Evolutionary conservation across 768 basidiomycete species (phyloP).

Genomic region (Hericium rajendrae): DNA sequence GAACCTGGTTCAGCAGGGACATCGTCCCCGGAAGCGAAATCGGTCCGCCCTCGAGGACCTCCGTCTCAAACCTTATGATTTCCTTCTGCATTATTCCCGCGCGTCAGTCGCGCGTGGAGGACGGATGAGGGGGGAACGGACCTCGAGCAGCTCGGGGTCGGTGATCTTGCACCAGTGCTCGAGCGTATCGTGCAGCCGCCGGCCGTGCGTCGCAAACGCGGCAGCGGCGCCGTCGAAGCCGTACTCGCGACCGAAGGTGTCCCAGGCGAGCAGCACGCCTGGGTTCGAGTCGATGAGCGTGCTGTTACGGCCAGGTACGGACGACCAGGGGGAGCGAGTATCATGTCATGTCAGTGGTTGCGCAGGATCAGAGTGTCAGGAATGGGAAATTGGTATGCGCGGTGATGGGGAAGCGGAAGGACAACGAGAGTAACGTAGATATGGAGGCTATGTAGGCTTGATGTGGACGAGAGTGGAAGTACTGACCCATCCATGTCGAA

Average conservation of each 20-base stretch:
- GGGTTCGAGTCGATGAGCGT: slow-evolving; percentile 79
- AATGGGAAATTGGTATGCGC: not conserved
- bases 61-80: slow-evolving; percentile 68
- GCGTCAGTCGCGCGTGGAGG: too few relatives aligned
- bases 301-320: slow-evolving; percentile 33
- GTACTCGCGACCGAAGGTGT: slow-evolving; percentile 56
- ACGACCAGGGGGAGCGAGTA: too few relatives aligned
- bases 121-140: too few relatives aligned
- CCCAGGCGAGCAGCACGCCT: slow-evolving; percentile 74
- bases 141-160: slow-evolving; percentile 48
- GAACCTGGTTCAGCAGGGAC: slow-evolving; percentile 45
- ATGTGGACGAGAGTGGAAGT: not conserved
- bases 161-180: slow-evolving; percentile 55
- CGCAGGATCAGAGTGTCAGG: too few relatives aligned
- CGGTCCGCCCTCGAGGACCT: slow-evolving; percentile 58
- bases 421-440: too few relatives aligned
- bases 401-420: too few relatives aligned
- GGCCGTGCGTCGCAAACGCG: slow-evolving; percentile 61
- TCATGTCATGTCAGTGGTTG: not conserved
- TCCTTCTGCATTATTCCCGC: slow-evolving; percentile 35
- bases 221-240: slow-evolving; percentile 35
- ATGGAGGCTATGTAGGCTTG: too few relatives aligned
- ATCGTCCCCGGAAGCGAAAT: slow-evolving; percentile 58
- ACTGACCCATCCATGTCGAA: slow-evolving; percentile 65
- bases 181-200: slow-evolving; percentile 67